Evolutionary conservation across 352 stramenopile genomes (phyloP), one percentile per base, ranked within the genome.

Genomic region (Phytophthora litchii): DNA sequence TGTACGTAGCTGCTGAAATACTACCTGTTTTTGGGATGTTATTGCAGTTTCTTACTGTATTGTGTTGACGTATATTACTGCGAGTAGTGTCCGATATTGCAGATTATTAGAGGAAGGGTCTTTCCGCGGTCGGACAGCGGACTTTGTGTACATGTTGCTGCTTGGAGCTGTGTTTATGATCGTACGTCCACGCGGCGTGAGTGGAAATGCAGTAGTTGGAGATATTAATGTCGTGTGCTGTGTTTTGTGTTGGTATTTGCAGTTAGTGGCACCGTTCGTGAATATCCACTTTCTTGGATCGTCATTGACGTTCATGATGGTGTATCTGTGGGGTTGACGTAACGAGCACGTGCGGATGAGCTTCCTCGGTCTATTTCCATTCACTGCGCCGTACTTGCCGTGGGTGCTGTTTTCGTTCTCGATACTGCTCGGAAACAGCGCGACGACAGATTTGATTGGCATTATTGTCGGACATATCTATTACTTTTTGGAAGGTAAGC

Each of bases 251-350:
- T 29, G 54, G 14, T 13, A 21, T 48, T 35, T 71, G 51, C 23
- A 97, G 87, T 70, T 94, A n/a, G 81, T 98, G 10, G 96, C 97
- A 36, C 95, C 96, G 11, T 99, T 98, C 63, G 83, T 99, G 16
- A 95, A 86, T 64, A 97, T 99, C 34, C 94, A 98, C 56, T 99
- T 99, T 74, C 79, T 99, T 8, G 97, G 97, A 14, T 98, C 90
- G 62, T 98, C 97, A 13, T 79, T 99, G 20, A 98, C 97, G n/a
- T 99, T 99, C 69, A 99, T 99, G 97, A 99, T 99, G 97, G 90
- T 99, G 4, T 99, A 99, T 76, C 77, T 99, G 19, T 99, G 97
- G 97, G 96, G 96, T 27, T 75, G 96, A 55, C 80, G 89, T 31
- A 98, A 98, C 59, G 88, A 96, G 64, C 88, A 98, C 79, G 93